Base-by-base conservation (phyloP, 2,329 filamentous ascomycete species). In the Setomelanomma holmii region DNA sequence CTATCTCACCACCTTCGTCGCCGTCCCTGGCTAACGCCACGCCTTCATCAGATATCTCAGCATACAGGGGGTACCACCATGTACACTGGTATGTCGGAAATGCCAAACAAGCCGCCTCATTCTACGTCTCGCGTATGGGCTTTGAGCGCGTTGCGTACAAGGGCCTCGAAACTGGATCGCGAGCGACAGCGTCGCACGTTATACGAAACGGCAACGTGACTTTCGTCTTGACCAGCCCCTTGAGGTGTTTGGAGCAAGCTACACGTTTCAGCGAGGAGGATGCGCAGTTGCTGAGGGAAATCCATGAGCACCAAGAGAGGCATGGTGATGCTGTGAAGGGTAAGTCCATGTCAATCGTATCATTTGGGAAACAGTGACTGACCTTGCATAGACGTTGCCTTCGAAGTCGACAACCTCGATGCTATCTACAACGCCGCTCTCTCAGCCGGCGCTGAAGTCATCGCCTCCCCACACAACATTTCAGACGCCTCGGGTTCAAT, bases 71-170 rank as follows among this genome's bases (percentile, higher is more conserved):
- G 70, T 97, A 96, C 75, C 91, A 96, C 77, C 90, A 96, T 76
- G 85, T 96, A 50, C 93, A 91, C 63, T 97, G 93, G 93, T 96
- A 91, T 80, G 93, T 97, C 23, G 92, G 93, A 72, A 98, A 98
- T 73, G 93, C 93, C 66, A 97, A 97, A 79, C 93, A 97, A 80
- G 91, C 92, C 2, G 93, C 93, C 34, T 84, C 89, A 12, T 97
- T 91, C 79, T 97, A 96, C 78, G 88, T 89, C 63, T 88, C 86
- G 10, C 89, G 92, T 61, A 92, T 97, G 80, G 93, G 91, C 49
- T 96, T 97, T 80, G 81, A 85, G 67, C 85, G 85, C 17, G 77
- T 96, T 51, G 93, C 93, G 56, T 96, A 96, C 76, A 84, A 84
- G 35, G 93, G 93, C 4, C 86, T 97, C 4, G 93, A 97, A 76